phyloP scores from a whole-genome alignment of 2,329 filamentous ascomycete species.

The Xylaria sp. region DNA sequence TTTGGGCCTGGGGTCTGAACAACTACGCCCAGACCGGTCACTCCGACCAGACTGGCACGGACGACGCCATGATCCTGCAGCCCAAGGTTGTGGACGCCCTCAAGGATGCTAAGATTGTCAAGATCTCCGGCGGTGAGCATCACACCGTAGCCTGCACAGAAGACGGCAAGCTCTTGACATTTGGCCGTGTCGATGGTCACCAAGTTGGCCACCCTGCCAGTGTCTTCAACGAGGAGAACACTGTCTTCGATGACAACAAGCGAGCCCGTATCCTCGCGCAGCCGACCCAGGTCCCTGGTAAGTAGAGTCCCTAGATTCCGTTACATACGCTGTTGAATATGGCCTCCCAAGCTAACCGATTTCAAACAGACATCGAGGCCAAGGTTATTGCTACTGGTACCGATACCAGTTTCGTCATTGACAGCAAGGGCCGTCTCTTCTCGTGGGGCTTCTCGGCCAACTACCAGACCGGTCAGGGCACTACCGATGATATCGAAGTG shows the following conservation, averaged over 20 bases:
- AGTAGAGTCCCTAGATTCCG: constrained; percentile 20
- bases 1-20: constrained; percentile 69
- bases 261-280: constrained; percentile 66
- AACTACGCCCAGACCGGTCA: constrained; percentile 66
- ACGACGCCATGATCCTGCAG: constrained; percentile 66
- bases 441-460: constrained; percentile 77
- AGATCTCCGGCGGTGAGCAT: constrained; percentile 66
- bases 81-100: constrained; percentile 64
- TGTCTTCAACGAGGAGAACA: constrained; percentile 50
- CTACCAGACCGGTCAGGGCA: constrained; percentile 75
- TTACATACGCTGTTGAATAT: neutral
- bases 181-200: constrained; percentile 43
- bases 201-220: constrained; percentile 54
- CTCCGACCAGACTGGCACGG: constrained; percentile 56
- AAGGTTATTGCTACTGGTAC: constrained; percentile 57
- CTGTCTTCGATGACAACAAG: constrained; percentile 59
- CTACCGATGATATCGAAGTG: constrained; percentile 69
- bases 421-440: constrained; percentile 63
- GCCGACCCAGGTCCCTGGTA: constrained; percentile 57
- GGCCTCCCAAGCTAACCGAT: constrained; percentile 18
- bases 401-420: constrained; percentile 70
- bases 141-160: constrained; percentile 52
- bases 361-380: constrained; percentile 43
- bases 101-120: constrained; percentile 55
- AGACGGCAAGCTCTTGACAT: constrained; percentile 40